Percentiles rank a stretch among this genome's conserved stretches.
Conservation (phyloP, 768 basidiomycete genomes). For the Collybia sordida region DNA sequence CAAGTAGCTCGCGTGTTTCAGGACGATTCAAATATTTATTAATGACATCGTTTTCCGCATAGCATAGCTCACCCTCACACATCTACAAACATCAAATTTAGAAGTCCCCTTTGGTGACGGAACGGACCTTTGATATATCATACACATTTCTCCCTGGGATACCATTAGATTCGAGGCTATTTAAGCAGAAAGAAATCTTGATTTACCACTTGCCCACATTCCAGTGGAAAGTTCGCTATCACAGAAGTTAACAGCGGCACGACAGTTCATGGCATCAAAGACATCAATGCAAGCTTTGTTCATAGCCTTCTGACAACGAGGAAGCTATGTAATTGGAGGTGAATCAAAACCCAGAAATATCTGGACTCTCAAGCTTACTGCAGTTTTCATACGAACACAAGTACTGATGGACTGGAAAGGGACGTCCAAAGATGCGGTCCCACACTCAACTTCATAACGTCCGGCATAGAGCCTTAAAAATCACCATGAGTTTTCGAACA, state of each 20-base stretch:
- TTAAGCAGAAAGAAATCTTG: not conserved
- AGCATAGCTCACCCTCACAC: slow-evolving; percentile 21
- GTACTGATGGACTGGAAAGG: slow-evolving; percentile 53
- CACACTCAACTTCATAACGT: slow-evolving; percentile 62
- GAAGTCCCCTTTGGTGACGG: not conserved
- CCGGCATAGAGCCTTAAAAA: slow-evolving; percentile 37
- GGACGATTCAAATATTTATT: slow-evolving; percentile 17
- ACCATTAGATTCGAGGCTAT: not conserved
- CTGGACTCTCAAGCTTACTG: slow-evolving; percentile 35
- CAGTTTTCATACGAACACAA: slow-evolving; percentile 62
- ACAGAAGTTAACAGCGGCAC: slow-evolving; percentile 69
- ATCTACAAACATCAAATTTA: slow-evolving; percentile 4
- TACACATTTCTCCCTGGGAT: slow-evolving; percentile 22
- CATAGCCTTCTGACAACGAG: slow-evolving; percentile 63
- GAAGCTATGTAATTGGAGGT: slow-evolving; percentile 42
- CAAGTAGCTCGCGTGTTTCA: slow-evolving; percentile 16
- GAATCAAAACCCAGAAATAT: not conserved
- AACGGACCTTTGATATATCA: slow-evolving; percentile 20
- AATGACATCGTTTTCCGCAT: slow-evolving; percentile 17
- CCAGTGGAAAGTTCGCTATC: slow-evolving; percentile 45
- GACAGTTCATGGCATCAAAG: slow-evolving; percentile 67
- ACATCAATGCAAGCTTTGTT: slow-evolving; percentile 59
- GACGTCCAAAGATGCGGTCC: slow-evolving; percentile 50
- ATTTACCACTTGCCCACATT: slow-evolving; percentile 42
- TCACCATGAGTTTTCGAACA: not conserved